Evolutionary conservation across 768 basidiomycete genomes (phyloP).

Genomic region (Tulasnella sp.): DNA sequence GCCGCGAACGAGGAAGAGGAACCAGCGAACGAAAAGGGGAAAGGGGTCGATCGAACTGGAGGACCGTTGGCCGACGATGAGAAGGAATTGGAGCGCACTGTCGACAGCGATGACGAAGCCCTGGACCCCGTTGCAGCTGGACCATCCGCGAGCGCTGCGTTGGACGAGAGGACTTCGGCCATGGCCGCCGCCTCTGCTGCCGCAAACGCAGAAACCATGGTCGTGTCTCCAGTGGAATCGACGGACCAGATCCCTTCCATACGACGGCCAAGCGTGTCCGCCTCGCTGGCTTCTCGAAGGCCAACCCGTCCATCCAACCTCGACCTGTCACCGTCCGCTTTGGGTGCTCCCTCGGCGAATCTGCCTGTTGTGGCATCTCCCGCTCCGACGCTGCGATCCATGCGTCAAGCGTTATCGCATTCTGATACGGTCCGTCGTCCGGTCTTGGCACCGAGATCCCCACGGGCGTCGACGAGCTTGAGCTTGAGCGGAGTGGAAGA

Average conservation of each 20-base stretch:
- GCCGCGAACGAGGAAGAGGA: background rate
- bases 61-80: constrained; percentile 34
- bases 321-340: background rate
- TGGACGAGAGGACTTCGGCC: background rate
- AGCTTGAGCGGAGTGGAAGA: constrained; percentile 12
- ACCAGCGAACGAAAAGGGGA: constrained; percentile 15
- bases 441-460: background rate
- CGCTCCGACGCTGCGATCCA: background rate
- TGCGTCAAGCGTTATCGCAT: background rate
- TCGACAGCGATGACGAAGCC: constrained; percentile 79
- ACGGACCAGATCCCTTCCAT: background rate
- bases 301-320: background rate
- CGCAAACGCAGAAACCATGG: background rate
- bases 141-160: background rate
- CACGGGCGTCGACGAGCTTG: constrained; percentile 18
- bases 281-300: background rate
- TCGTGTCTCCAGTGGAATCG: background rate
- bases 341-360: background rate
- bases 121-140: constrained; percentile 78
- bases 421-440: background rate
- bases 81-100: constrained; percentile 60
- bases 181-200: background rate
- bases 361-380: background rate
- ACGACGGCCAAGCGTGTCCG: background rate
- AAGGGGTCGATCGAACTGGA: constrained; percentile 30